phyloP scores from a whole-genome alignment of 768 basidiomycete species.

The Psilocybe sp. region DNA sequence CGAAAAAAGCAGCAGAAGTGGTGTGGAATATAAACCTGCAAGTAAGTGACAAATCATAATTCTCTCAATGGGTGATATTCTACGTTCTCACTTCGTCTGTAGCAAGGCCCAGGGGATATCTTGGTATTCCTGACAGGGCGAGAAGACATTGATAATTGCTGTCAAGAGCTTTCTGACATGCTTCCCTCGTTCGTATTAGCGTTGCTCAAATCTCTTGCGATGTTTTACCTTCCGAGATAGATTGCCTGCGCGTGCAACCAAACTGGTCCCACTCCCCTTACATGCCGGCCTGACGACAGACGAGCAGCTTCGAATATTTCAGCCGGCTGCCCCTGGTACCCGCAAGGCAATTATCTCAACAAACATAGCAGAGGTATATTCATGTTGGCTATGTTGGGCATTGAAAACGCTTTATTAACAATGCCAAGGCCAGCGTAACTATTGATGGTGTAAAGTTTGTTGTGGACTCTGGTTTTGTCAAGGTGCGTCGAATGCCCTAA shows the following conservation, averaged over 20 bases:
- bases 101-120: slow-evolving; percentile 87
- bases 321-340: slow-evolving; percentile 65
- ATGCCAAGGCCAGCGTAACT: slow-evolving; percentile 82
- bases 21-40: slow-evolving; percentile 80
- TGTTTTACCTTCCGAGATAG: slow-evolving; percentile 24
- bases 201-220: background rate
- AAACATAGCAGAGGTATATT: slow-evolving; percentile 87
- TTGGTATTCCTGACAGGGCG: slow-evolving; percentile 93
- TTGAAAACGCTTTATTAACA: background rate
- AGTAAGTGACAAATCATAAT: slow-evolving; percentile 37
- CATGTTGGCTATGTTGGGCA: background rate
- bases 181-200: slow-evolving; percentile 48
- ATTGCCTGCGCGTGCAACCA: slow-evolving; percentile 50
- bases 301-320: slow-evolving; percentile 87
- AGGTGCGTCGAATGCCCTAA: slow-evolving; percentile 46
- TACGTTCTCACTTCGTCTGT: slow-evolving; percentile 6
- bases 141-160: slow-evolving; percentile 91
- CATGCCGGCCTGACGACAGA: slow-evolving; percentile 88
- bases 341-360: slow-evolving; percentile 92
- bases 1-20: slow-evolving; percentile 76
- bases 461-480: slow-evolving; percentile 92
- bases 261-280: slow-evolving; percentile 68
- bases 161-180: slow-evolving; percentile 78
- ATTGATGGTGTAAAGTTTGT: slow-evolving; percentile 96
- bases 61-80: background rate